Evolutionary conservation across 768 basidiomycete genomes (phyloP).

Genomic region (Agaricus sinodeliciosus): DNA sequence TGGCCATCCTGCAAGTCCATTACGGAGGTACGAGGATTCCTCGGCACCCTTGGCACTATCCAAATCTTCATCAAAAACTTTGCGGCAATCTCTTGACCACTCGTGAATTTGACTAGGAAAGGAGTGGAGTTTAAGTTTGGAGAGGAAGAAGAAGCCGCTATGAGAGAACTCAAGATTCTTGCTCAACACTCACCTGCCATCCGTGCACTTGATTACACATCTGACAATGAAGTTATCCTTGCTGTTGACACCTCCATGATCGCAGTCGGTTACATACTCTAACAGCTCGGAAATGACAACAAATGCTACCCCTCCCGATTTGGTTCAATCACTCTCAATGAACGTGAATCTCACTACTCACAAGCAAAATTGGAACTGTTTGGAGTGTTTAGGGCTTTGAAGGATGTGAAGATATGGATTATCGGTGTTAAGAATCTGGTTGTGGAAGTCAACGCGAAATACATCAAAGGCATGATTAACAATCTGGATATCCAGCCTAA

Average conservation of each 20-base stretch:
- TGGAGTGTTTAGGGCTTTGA: conserved; percentile 20
- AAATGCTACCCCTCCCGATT: conserved; percentile 11
- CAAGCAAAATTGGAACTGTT: conserved; percentile 30
- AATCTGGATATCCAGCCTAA: too few species aligned
- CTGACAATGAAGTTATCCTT: conserved; percentile 13
- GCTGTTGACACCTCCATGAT: conserved; percentile 16
- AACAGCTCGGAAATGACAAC: conserved; percentile 11
- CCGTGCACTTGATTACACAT: conserved; percentile 12
- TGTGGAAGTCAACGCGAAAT: conserved; percentile 26
- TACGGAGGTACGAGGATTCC: conserved; percentile 19
- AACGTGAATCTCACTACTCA: conserved; percentile 19
- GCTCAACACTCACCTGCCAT: conserved; percentile 10
- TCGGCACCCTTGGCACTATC: conserved; percentile 21
- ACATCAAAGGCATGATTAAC: conserved; percentile 27
- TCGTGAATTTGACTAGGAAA: conserved; percentile 16
- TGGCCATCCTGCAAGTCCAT: conserved; percentile 21
- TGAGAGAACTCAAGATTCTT: conserved; percentile 7
- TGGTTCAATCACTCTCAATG: conserved; percentile 12
- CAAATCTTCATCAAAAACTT: conserved; percentile 24
- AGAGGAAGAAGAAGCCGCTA: conserved; percentile 2
- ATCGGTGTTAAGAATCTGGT: conserved; percentile 19
- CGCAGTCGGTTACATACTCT: conserved; percentile 15
- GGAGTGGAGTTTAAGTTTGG: conserved; percentile 22
- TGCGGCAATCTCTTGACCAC: conserved; percentile 12
- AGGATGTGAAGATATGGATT: conserved; percentile 15